These are phyloP conservation scores for Leishmania aethiopica DNA, from an alignment of 208 protist genomes.

Conservation along the genomic window DNA sequence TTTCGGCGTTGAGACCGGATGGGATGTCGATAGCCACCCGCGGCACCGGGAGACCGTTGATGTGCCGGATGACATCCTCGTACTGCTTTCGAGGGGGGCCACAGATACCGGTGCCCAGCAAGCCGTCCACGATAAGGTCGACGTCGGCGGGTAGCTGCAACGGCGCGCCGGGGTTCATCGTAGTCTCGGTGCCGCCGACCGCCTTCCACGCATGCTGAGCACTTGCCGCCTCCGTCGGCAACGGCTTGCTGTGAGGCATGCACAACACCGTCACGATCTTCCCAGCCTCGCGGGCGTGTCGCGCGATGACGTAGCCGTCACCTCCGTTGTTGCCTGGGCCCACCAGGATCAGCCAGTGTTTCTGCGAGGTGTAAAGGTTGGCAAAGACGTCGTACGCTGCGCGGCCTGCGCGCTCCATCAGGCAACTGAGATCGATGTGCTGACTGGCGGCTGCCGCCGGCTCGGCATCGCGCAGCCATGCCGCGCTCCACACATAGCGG, in stretches of 20 bases:
- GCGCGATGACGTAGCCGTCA: conserved; percentile 83
- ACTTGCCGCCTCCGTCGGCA: conserved; percentile 60
- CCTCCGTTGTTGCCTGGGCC: conserved; percentile 90
- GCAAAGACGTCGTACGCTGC: conserved; percentile 59
- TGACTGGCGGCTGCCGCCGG: conserved; percentile 53
- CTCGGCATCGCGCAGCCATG: conserved; percentile 75
- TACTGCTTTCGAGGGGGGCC: conserved; percentile 68
- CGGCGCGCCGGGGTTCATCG: conserved; percentile 8
- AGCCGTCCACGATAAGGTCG: conserved; percentile 80
- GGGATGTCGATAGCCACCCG: conserved; percentile 87
- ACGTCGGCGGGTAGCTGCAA: conserved; percentile 34
- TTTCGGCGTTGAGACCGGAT: conserved; percentile 84
- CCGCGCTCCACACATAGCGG: conserved; percentile 58
- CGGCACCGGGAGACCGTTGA: conserved; percentile 56
- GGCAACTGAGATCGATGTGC: conserved; percentile 51
- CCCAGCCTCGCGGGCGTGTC: conserved; percentile 40
- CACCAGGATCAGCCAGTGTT: conserved; percentile 74
- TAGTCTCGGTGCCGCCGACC: conserved; percentile 29
- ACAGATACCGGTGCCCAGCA: conserved; percentile 77
- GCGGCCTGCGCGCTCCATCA: conserved; percentile 73
- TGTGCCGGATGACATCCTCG: conserved; percentile 50
- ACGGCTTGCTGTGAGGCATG: conserved; percentile 51
- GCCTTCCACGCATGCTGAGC: conserved; percentile 49
- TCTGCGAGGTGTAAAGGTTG: conserved; percentile 35
- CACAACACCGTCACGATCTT: conserved; percentile 60